A percentile compares a stretch with the other conserved stretches of the same genome.
Conservation (phyloP, 75 land plant species). For the Isoetes taiwanensis region DNA sequence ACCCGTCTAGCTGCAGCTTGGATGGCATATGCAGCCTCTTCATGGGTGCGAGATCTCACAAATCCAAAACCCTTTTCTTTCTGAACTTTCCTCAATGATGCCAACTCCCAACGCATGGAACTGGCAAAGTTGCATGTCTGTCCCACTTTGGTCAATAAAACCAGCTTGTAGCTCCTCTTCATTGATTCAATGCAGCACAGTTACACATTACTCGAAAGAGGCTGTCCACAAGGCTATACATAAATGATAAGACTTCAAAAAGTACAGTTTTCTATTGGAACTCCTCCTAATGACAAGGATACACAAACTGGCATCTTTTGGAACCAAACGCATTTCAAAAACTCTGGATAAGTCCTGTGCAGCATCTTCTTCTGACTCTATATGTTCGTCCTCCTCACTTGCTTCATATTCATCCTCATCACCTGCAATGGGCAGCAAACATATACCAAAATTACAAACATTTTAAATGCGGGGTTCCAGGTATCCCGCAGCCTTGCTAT, state of each 20-base stretch:
- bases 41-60: constrained; percentile 85
- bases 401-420: constrained; percentile 42
- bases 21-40: constrained; percentile 88
- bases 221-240: no score
- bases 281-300: constrained; percentile 28
- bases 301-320: constrained; percentile 75
- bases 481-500: no score
- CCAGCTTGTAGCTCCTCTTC: constrained; percentile 69
- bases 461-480: no score
- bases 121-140: constrained; percentile 46
- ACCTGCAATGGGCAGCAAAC: constrained; percentile 32
- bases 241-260: neutral
- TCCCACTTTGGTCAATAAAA: neutral
- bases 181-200: no score
- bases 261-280: no score
- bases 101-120: constrained; percentile 85
- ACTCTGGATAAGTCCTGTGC: constrained; percentile 41
- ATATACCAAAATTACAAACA: neutral
- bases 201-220: no score
- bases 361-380: constrained; percentile 18
- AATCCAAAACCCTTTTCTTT: constrained; percentile 99
- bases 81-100: constrained; percentile 79
- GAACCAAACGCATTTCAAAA: constrained; percentile 85
- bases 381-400: constrained; percentile 34
- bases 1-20: constrained; percentile 66